Evolutionary conservation across 768 basidiomycete genomes (phyloP).

Genomic region (Auricularia heimuer): DNA sequence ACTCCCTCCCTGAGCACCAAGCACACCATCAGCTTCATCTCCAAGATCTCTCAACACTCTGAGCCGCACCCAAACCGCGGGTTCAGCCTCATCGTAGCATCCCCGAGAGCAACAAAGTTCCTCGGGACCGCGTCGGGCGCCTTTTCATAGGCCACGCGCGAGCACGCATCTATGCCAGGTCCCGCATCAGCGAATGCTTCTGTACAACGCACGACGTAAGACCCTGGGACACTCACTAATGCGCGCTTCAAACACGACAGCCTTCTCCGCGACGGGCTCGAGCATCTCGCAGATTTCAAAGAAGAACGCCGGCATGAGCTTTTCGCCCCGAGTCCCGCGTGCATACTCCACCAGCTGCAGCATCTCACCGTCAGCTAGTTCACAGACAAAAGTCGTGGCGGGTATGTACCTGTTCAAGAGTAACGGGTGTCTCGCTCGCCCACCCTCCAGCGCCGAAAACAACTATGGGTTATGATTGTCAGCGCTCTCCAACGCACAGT

Average conservation of each 20-base stretch:
- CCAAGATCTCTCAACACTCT: too few species aligned
- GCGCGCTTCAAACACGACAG: not conserved
- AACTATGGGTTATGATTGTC: not conserved
- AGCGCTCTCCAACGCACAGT: too few species aligned
- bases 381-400: too few species aligned
- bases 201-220: not conserved
- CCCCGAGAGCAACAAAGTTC: constrained; percentile 29
- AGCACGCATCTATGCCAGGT: constrained; percentile 13
- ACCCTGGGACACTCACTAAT: not conserved
- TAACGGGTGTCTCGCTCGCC: not conserved
- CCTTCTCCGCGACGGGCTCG: constrained; percentile 16
- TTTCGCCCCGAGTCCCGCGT: not conserved
- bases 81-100: constrained; percentile 22
- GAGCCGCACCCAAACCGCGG: constrained; percentile 13
- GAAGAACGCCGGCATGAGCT: constrained; percentile 18
- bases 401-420: not conserved
- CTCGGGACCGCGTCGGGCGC: constrained; percentile 17
- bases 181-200: not conserved
- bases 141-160: constrained; percentile 20
- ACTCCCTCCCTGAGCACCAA: not conserved
- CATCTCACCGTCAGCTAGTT: too few species aligned
- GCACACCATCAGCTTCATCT: too few species aligned
- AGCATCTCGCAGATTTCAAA: constrained; percentile 22
- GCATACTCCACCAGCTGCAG: not conserved
- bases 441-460: not conserved